These are phyloP conservation scores for Ascosphaera apis DNA, from an alignment of 2,329 filamentous ascomycete genomes.

Conservation along the genomic window DNA sequence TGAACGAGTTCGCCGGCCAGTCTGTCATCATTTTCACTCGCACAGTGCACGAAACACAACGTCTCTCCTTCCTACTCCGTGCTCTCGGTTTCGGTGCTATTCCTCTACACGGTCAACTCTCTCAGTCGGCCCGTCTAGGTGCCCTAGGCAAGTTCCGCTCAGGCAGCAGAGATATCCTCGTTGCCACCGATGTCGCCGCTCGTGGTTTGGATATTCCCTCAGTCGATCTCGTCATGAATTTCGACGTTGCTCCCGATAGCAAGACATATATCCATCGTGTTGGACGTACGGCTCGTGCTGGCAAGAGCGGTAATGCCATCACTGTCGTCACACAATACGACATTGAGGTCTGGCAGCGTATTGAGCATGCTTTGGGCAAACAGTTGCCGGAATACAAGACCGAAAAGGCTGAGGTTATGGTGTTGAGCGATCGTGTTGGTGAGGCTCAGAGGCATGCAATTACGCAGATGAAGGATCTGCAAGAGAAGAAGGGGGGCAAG, in stretches of 20 bases:
- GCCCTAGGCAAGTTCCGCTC: constrained; percentile 78
- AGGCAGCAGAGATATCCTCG: constrained; percentile 59
- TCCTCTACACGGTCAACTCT: constrained; percentile 78
- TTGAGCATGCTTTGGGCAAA: constrained; percentile 61
- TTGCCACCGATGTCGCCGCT: constrained; percentile 77
- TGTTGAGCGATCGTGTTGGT: constrained; percentile 52
- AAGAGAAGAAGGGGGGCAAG: constrained; percentile 37
- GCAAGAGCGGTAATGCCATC: constrained; percentile 61
- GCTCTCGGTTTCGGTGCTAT: constrained; percentile 75
- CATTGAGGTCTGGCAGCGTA: constrained; percentile 54
- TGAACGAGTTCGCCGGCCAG: constrained; percentile 73
- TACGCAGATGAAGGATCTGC: constrained; percentile 57
- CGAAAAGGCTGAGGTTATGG: constrained; percentile 63
- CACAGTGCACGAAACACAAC: constrained; percentile 76
- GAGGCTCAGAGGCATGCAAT: constrained; percentile 63
- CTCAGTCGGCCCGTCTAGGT: constrained; percentile 64
- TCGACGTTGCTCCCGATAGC: constrained; percentile 58
- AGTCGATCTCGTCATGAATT: constrained; percentile 68
- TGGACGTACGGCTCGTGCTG: constrained; percentile 65
- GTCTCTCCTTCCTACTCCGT: constrained; percentile 61
- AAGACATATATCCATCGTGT: constrained; percentile 85
- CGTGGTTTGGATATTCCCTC: constrained; percentile 77
- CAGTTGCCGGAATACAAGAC: constrained; percentile 46
- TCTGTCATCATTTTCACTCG: constrained; percentile 75
- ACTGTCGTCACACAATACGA: constrained; percentile 75